Evolutionary conservation across 2,329 filamentous ascomycete species (phyloP), one percentile per base, ranked within the genome.

Genomic region (Aspergillus sp.): DNA sequence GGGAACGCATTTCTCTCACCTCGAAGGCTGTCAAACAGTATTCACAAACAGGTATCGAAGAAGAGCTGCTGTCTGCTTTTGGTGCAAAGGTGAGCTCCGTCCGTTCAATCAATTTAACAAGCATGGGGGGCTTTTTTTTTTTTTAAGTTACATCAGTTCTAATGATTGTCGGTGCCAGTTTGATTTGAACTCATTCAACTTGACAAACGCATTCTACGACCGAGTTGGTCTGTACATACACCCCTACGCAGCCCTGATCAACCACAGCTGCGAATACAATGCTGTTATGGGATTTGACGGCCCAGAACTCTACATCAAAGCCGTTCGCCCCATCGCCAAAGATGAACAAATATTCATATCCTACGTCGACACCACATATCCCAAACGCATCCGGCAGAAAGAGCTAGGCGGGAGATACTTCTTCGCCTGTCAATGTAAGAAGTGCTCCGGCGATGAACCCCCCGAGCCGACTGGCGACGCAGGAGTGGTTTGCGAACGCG

Each of bases 191-290:
- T 80, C 81, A 2, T 74, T 86, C 56, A 85, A 84, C 7, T 72
- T 88, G 3, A 81, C 82, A 17, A 83, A 78, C 3, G 77, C 80
- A 4, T 76, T 80, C 15, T 79, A 82, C 48, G 84, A 86, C 48
- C 80, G 82, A 1, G 71, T 88, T 20, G 86, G 86, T 2, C 72
- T 86, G n/a, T 81, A 80, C 36, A 66, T 87, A 15, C 82, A 87
- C 59, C 82, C 84, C 0, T 74, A 78, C 17, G 75, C 82, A 2
- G 77, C 81, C 26, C 71, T 80, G 15, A 76, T 85, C 43, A 88
- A 88, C 60, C 86, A 89, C 66, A 86, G 83, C 43, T 88, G 86
- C 66, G 76, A 81, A 22, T 83, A 83, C 3, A 88, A 88, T 62
- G 79, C 82, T 3, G 78, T 79, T 30, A 77, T 85, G 17, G 76